Evolutionary conservation across 164 flowering plant species (phyloP).

Genomic region (Hamamelis virginiana): DNA sequence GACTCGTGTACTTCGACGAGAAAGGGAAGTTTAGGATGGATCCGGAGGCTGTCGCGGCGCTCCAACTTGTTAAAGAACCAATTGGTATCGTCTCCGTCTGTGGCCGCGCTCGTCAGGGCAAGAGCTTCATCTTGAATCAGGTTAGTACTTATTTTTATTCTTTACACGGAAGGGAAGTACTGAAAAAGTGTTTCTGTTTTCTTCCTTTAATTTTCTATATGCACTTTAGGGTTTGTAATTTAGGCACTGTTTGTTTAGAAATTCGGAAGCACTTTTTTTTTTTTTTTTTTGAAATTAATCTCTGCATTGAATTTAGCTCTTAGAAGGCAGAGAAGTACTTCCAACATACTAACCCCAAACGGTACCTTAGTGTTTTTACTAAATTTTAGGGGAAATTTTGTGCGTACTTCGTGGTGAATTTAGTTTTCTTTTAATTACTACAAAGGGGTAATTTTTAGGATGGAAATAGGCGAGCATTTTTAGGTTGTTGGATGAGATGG

Average conservation of each 20-base stretch:
- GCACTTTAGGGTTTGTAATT: not conserved
- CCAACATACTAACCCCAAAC: not conserved
- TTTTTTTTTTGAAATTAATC: not conserved
- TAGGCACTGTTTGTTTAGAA: not conserved
- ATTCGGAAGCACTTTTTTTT: not conserved
- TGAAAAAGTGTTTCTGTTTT: not conserved
- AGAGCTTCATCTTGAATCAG: constrained; percentile 94
- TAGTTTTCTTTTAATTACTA: too few relatives aligned
- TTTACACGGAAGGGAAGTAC: not conserved
- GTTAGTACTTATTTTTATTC: constrained; percentile 24
- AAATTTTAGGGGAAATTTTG: not conserved
- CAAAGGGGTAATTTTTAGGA: too few relatives aligned
- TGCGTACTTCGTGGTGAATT: not conserved
- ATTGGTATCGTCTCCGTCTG: constrained; percentile 95
- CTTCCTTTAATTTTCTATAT: not conserved
- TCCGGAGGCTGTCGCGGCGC: constrained; percentile 88
- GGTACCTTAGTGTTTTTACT: not conserved
- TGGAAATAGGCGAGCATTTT: too few relatives aligned
- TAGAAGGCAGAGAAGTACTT: not conserved
- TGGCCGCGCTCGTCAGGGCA: constrained; percentile 98
- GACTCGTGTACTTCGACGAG: constrained; percentile 87
- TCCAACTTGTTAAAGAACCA: constrained; percentile 91
- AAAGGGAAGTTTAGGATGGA: constrained; percentile 94
- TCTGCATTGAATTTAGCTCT: not conserved
- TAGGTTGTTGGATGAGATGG: not conserved